These are phyloP conservation scores for Rhodotorula sp. DNA, from an alignment of 1,284 basidiomycete species.

Conservation along the genomic window DNA sequence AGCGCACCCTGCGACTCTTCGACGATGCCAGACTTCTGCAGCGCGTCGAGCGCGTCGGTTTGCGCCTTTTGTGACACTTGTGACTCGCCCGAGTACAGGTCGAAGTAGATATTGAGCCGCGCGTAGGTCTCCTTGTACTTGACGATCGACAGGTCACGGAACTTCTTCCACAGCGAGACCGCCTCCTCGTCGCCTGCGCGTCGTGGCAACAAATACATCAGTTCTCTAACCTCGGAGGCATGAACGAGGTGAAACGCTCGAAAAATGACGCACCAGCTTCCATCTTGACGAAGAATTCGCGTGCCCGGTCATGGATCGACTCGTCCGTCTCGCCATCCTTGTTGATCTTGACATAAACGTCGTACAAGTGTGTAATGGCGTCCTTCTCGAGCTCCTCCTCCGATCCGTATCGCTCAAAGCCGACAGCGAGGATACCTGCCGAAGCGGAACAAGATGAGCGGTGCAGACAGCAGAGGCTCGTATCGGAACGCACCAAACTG, in stretches of 20 bases:
- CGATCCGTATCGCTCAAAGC: constrained; percentile 87
- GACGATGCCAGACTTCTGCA: constrained; percentile 58
- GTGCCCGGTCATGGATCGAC: constrained; percentile 75
- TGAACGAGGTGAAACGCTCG: too few relatives aligned
- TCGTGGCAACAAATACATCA: too few relatives aligned
- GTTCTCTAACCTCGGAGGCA: too few relatives aligned
- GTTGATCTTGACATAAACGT: constrained; percentile 94
- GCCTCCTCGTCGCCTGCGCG: constrained; percentile 65
- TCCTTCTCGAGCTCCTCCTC: constrained; percentile 79
- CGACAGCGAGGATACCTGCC: constrained; percentile 78
- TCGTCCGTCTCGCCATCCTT: constrained; percentile 60
- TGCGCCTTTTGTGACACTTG: constrained; percentile 78
- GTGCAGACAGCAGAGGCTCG: too few relatives aligned
- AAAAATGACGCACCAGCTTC: constrained; percentile 71
- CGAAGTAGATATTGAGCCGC: constrained; percentile 86
- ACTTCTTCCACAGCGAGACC: constrained; percentile 83
- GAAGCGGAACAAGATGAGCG: background rate
- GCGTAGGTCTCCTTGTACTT: constrained; percentile 90
- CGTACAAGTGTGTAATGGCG: constrained; percentile 91
- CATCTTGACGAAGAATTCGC: constrained; percentile 92
- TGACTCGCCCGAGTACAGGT: constrained; percentile 92
- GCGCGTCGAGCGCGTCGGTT: constrained; percentile 62
- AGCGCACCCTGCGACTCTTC: constrained; percentile 63
- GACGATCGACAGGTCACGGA: constrained; percentile 87
- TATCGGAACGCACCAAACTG: constrained; percentile 48